Base-by-base conservation (phyloP, 495 filamentous ascomycete genomes). In the Penicillium silybi region DNA sequence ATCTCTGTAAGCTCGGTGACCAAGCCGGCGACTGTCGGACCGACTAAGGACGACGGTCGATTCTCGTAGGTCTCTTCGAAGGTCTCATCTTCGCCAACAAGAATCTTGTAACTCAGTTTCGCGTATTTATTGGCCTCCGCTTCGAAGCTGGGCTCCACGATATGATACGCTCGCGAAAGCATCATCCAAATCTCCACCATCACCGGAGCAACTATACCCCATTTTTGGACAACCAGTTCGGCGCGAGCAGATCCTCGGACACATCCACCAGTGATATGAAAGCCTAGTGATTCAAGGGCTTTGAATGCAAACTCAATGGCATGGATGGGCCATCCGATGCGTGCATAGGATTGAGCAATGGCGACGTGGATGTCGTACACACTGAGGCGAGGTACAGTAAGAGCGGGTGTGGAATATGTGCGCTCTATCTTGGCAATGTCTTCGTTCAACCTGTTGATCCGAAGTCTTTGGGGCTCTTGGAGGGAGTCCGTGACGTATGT, bases 11-110 rank as follows among this genome's bases (percentile, higher is more conserved):
- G 22, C 22, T 23, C 22, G 3, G 22, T 6, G 22, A 23, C 22
- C 22, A 23, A 23, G 22, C 22, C 22, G 22, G 22, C 22, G 22
- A 23, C 2, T 3, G 22, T 23, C 6, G 22, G 22, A 35, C 32
- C 32, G 32, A 11, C 2, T 35, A 8, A 35, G 9, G 10, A 3
- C 32, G 9, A 11, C 32, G 32, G 10, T 3, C 13, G 10, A 20
- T 47, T n/a, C 2, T 19, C 13, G 20, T 53, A 54, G n/a, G 42
- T 61, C 11, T 56, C 52, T 11, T 50, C 59, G 53, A 75, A 66
- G 1, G 73, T 71, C 41, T 68, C 69, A 23, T 70, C 67, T 56
- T 77, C 76, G 0, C 76, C 73, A 27, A 66, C 48, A 45, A 57
- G 66, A 2, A 77, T 70, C 50, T 54, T 56, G 55, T 79, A 78